These are phyloP conservation scores for Phlyctochytrium planicorne DNA, from an alignment of 192 early-diverging fungal species.

Conservation along the genomic window DNA sequence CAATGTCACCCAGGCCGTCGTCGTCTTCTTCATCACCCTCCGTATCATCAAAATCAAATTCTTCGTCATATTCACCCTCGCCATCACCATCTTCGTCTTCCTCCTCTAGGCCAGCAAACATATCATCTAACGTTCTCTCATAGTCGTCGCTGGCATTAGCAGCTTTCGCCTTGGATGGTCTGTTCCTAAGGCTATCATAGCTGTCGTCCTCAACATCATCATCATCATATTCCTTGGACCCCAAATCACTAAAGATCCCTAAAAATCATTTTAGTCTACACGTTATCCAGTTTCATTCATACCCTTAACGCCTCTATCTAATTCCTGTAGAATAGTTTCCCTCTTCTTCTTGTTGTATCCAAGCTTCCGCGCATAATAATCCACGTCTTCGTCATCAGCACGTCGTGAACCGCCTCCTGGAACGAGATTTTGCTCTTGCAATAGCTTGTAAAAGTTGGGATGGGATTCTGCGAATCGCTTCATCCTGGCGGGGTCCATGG, in stretches of 20 bases:
- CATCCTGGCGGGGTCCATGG: conserved; percentile 15
- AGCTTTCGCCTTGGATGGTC: background rate
- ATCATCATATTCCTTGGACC: too few species aligned
- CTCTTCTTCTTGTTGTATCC: conserved; percentile 13
- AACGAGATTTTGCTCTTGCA: conserved; percentile 4
- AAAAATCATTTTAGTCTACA: too few species aligned
- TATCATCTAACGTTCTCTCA: background rate
- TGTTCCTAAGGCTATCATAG: background rate
- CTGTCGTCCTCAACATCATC: background rate
- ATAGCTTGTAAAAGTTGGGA: conserved; percentile 1
- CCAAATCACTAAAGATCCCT: background rate
- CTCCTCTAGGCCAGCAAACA: conserved; percentile 11
- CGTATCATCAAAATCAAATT: conserved; percentile 14
- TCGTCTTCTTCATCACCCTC: conserved; percentile 12
- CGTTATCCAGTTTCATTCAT: background rate
- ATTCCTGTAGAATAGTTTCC: conserved; percentile 10
- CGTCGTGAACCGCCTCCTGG: conserved; percentile 19
- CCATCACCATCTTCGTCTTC: background rate
- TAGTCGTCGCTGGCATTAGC: conserved; percentile 1
- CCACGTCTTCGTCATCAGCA: conserved; percentile 27
- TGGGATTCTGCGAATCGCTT: background rate
- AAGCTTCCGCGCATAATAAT: conserved; percentile 20
- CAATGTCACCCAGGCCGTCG: background rate
- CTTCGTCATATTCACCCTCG: conserved; percentile 16
- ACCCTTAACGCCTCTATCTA: background rate